A percentile compares a stretch with the other conserved stretches of the same genome.
These are phyloP conservation scores for Botrytis cinerea DNA, from an alignment of 2,329 filamentous ascomycete genomes.

Conservation along the genomic window DNA sequence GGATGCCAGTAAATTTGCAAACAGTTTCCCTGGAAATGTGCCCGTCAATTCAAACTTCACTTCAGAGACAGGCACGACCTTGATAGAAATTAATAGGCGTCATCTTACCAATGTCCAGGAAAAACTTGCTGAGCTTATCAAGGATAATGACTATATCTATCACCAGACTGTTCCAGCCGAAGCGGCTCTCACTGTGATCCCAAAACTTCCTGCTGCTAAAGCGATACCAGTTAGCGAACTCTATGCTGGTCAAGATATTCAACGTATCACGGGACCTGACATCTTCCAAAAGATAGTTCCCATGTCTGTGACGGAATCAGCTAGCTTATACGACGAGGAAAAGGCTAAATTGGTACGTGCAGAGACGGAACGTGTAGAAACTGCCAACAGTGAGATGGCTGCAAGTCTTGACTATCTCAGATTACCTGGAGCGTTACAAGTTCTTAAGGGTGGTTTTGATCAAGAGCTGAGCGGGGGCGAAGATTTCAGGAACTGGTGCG, in stretches of 20 bases:
- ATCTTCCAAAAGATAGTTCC: conserved; percentile 97
- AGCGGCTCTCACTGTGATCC: conserved; percentile 75
- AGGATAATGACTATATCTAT: conserved; percentile 98
- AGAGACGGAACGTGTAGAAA: conserved; percentile 90
- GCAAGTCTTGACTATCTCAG: conserved; percentile 92
- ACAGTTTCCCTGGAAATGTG: conserved; percentile 76
- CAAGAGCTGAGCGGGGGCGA: conserved; percentile 86
- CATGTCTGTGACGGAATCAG: conserved; percentile 92
- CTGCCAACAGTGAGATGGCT: conserved; percentile 92
- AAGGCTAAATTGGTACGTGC: conserved; percentile 94
- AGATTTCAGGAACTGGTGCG: conserved; percentile 92
- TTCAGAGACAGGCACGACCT: conserved; percentile 71
- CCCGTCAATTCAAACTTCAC: conserved; percentile 81
- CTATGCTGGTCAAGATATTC: conserved; percentile 96
- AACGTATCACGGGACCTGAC: conserved; percentile 93
- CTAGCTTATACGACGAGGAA: conserved; percentile 96
- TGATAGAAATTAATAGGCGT: conserved; percentile 82
- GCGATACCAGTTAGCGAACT: conserved; percentile 95
- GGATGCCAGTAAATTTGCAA: conserved; percentile 75
- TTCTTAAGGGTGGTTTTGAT: conserved; percentile 89
- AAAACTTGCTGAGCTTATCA: conserved; percentile 72
- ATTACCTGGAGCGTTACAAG: conserved; percentile 82
- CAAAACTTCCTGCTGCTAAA: conserved; percentile 92
- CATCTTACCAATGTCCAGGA: conserved; percentile 80
- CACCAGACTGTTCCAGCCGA: conserved; percentile 89